phyloP scores from a whole-genome alignment of 2,329 filamentous ascomycete genomes.

The Talaromyces atroroseus region DNA sequence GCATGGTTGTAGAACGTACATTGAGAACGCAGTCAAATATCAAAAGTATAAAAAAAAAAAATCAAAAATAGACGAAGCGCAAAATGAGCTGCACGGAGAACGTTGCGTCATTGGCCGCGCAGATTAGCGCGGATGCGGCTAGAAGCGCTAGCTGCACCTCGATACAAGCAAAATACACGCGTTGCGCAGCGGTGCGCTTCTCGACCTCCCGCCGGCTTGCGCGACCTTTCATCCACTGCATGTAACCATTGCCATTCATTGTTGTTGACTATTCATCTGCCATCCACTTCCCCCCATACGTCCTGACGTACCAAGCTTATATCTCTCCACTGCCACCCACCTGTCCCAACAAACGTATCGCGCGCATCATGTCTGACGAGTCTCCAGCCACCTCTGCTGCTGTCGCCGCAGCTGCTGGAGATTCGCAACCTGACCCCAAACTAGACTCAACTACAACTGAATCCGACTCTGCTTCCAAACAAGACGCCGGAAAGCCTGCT shows the following conservation, averaged over 20 bases:
- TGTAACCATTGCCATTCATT: background rate
- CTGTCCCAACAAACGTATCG: background rate
- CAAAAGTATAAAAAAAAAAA: too few species aligned
- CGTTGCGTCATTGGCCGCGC: background rate
- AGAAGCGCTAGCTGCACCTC: background rate
- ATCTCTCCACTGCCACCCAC: background rate
- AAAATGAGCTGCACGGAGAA: background rate
- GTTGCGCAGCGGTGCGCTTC: background rate
- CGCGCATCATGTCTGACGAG: conserved; percentile 37
- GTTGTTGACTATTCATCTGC: background rate
- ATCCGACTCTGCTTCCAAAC: conserved; percentile 15
- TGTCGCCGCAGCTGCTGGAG: conserved; percentile 25
- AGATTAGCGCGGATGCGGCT: background rate
- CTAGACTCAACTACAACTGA: conserved; percentile 18
- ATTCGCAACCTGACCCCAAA: conserved; percentile 27
- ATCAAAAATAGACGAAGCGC: too few species aligned
- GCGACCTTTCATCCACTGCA: background rate
- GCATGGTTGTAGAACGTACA: too few species aligned
- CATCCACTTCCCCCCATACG: too few species aligned
- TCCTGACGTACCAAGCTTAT: background rate
- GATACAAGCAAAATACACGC: background rate
- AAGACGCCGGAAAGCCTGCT: conserved; percentile 1
- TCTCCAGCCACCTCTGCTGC: conserved; percentile 28
- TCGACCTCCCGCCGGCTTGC: background rate
- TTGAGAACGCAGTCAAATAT: too few species aligned